Base-by-base conservation (phyloP, 2,329 filamentous ascomycete genomes). In the Bipolaris zeicola region DNA sequence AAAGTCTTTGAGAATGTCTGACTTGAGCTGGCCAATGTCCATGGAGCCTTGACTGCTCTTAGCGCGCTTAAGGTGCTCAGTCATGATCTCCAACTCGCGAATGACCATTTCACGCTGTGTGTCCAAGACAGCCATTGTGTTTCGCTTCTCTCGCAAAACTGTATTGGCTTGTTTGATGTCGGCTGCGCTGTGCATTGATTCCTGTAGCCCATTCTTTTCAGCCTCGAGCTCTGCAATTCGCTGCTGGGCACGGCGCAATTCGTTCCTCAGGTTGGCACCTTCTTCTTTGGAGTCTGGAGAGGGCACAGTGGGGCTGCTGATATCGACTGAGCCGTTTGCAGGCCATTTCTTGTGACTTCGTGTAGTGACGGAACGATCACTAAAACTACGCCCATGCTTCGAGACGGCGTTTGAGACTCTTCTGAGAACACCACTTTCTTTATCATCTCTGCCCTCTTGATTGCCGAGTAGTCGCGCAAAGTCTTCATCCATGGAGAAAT, bases 91-190 rank as follows among this genome's bases (percentile, higher is more conserved):
- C 16, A 98, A 82, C 75, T 98, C 92, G 38, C 91, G 89, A 68
- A 98, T 91, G 78, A 96, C 94, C 75, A 98, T 93, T 77, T 98
- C 94, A 48, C 92, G 92, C 77, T 97, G 92, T 0, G 93, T 94
- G 73, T 98, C 94, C 49, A 98, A 82, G 16, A 96, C 90, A 6
- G 94, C 94, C 74, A 99, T 95, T 0, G 95, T 98, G 69, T 96
- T 96, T 56, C 95, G 85, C 80, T 98, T 98, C 77, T 98, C 93
- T 34, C 90, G 84, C 22, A 98, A 81, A 72, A 93, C 94, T 66
- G 89, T 92, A 76, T 96, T 96, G 28, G 96, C 87, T 66, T 88
- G 89, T 77, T 89, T 89, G 59, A 88, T 86, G 60, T 85, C 84
- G 13, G 80, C 81, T 5, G 83, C 82, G 26, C 81, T 83, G 63